Percentiles rank a stretch among this genome's conserved stretches.
Conservation (phyloP, 2,329 filamentous ascomycete species). For the Juglanconis juglandina region DNA sequence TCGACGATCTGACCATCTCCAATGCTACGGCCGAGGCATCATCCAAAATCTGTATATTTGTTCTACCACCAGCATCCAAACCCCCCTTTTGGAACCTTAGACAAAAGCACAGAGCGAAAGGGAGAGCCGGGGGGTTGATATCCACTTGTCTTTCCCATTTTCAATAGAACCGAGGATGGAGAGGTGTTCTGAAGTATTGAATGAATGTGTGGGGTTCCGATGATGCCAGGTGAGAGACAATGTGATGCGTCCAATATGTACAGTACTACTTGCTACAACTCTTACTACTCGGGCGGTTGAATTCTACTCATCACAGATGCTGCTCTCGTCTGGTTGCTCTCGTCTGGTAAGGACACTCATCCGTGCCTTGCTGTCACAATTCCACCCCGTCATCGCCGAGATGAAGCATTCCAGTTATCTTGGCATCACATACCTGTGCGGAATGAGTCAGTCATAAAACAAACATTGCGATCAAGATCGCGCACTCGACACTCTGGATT, state of each 20-base stretch:
- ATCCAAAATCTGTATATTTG: conserved; percentile 15
- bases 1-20: neutral
- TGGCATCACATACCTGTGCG: too few species aligned
- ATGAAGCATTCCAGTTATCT: neutral
- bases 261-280: neutral
- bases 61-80: conserved; percentile 10
- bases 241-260: neutral
- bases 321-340: neutral
- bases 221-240: neutral
- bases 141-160: conserved; percentile 7
- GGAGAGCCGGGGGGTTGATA: neutral
- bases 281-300: neutral
- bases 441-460: too few species aligned
- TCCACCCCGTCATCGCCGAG: neutral
- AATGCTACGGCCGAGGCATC: neutral
- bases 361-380: too few species aligned
- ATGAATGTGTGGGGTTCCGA: neutral
- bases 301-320: neutral
- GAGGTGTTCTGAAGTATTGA: neutral
- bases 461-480: too few species aligned
- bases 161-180: conserved; percentile 4
- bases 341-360: neutral
- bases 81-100: conserved; percentile 1
- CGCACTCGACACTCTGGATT: too few species aligned
- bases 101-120: conserved; percentile 7